Evolutionary conservation across 2,329 filamentous ascomycete species (phyloP), one percentile per base, ranked within the genome.

Genomic region (Aspergillus puulaauensis): DNA sequence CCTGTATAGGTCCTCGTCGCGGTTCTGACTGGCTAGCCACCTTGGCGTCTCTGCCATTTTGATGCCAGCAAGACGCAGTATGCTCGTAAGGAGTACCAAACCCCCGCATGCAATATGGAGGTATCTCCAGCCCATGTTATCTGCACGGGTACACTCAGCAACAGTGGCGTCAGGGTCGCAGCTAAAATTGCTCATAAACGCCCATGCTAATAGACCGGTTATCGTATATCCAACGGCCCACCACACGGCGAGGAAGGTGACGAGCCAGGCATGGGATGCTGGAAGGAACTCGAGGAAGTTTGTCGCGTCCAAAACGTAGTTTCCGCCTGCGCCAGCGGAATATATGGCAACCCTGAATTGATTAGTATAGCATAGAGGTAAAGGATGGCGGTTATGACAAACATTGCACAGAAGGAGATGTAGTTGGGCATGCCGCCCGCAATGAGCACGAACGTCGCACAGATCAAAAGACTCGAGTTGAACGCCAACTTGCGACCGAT

Each of bases 41-140:
- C 95, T 95, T 35, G 91, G 91, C 6, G 90, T 93, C 69, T 96
- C 91, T 69, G 88, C 89, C n/a, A 95, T 82, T 56, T 86, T 83
- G 73, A 95, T 93, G 54, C 91, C 66, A 72, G 90, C 85, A 77
- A 90, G 91, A n/a, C 91, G 89, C 58, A 85, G 75, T 49, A 88
- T 70, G 66, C 91, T 93, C 86, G 93, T 90, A 73, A 79, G 70
- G 61, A 93, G 84, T 0, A 90, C 93, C 40, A 84, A 75, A 27
- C 86, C 76, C 44, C 90, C 90, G 19, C 91, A 84, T 0, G 86
- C 84, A 52, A 87, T 77, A 56, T 90, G 78, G 54, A 91, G 86
- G 62, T 87, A 85, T 14, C 90, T 82, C 90, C 90, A 95, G 35
- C 89, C 90, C 73, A 72, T 76, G 67, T 88, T 81, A 45, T 88